Evolutionary conservation across 371 early-diverging fungal species (phyloP), one percentile per base, ranked within the genome.

Genomic region (Mycotypha africana): DNA sequence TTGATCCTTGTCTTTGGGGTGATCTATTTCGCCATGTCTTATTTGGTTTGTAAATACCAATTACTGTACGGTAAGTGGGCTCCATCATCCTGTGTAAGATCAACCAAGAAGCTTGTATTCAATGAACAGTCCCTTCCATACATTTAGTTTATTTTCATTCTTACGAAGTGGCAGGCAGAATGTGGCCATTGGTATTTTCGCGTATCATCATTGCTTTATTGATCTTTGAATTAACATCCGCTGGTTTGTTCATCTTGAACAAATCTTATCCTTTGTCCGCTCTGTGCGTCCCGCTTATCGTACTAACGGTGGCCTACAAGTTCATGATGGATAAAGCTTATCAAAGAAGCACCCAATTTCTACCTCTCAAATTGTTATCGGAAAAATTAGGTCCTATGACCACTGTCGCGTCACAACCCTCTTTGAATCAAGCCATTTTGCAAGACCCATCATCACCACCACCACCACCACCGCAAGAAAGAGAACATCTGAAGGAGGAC

Each of bases 111-210:
- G 12, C 6, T 12, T 21, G 15, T 10, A 21, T 22, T 24, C 32
- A 10, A 38, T 10, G 21, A 15, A 46, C 1, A 26, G 4, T 34
- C 4, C 4, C 15, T 22, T 38, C 23, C 8, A 14, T 23, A 15
- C 15, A 10, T 39, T 9, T 47, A 72, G 75, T 90, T 14, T 88
- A 89, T 50, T 81, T 87, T 40, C 86, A 86, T 36, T 76, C 79
- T 4, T 92, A 86, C 49, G 92, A 92, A 62, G 79, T 89, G 1
- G 79, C 81, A 4, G 92, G 91, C 14, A 74, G 80, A 54, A 76
- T 78, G 52, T 86, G 86, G 71, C 89, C 91, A 14, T 52, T 79
- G 49, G 81, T 81, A 12, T 84, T 86, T 44, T 72, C 82, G 2
- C 77, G 91, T 14, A 80, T 88, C 47, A 72, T 89, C 19, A 56